phyloP scores from a whole-genome alignment of 2,329 filamentous ascomycete species.

The Coleophoma cylindrospora region DNA sequence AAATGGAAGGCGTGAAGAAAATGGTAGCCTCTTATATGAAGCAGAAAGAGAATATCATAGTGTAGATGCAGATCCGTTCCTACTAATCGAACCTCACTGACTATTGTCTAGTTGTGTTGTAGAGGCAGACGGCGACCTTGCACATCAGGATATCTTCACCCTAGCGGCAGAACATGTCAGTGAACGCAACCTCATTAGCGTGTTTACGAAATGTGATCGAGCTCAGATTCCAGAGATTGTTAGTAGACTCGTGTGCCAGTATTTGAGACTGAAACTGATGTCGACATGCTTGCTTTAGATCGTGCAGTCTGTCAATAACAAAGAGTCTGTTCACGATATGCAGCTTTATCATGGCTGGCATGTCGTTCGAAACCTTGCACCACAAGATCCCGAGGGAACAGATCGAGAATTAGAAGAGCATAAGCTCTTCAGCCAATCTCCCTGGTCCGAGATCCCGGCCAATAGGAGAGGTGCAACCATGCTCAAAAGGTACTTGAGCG shows the following conservation, averaged over 20 bases:
- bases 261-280: background rate
- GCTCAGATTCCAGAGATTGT: conserved; percentile 11
- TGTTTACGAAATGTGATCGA: conserved; percentile 34
- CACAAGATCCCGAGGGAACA: conserved; percentile 18
- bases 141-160: conserved; percentile 24
- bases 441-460: conserved; percentile 23
- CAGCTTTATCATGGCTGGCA: conserved; percentile 27
- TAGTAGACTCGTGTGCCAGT: conserved; percentile 2
- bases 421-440: conserved; percentile 20
- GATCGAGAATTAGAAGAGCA: conserved; percentile 23
- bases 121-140: conserved; percentile 26
- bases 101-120: conserved; percentile 25
- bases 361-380: conserved; percentile 29
- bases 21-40: conserved; percentile 32
- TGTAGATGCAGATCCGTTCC: conserved; percentile 23
- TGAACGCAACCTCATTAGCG: conserved; percentile 27
- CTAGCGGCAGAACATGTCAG: conserved; percentile 23
- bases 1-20: conserved; percentile 23
- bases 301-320: conserved; percentile 7
- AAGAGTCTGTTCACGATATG: conserved; percentile 6
- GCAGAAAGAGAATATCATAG: conserved; percentile 30
- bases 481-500: conserved; percentile 25
- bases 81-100: background rate
- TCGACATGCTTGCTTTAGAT: conserved; percentile 2
- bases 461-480: conserved; percentile 23